Conservation (phyloP, 2,329 filamentous ascomycete species). For the Annulohypoxylon truncatum region DNA sequence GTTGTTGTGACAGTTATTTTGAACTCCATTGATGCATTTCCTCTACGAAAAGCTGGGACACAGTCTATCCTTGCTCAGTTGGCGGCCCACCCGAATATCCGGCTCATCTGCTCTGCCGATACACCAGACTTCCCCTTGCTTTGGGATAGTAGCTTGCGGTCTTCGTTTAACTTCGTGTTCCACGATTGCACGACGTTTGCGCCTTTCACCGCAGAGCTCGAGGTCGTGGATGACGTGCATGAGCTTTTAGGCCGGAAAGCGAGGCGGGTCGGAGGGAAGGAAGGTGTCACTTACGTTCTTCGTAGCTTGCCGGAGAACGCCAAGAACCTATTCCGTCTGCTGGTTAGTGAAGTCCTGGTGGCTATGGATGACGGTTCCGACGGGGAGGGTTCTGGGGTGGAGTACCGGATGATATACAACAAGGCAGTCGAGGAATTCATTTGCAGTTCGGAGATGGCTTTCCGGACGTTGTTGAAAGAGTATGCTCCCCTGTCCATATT, state of each 20-base stretch:
- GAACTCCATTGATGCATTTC: conserved; percentile 85
- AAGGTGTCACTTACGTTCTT: conserved; percentile 91
- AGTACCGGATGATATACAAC: conserved; percentile 92
- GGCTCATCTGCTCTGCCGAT: conserved; percentile 83
- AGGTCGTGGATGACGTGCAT: conserved; percentile 91
- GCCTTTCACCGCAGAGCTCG: conserved; percentile 77
- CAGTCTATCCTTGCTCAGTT: conserved; percentile 82
- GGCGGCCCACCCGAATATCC: conserved; percentile 77
- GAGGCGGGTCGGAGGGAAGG: conserved; percentile 84
- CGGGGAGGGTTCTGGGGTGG: conserved; percentile 76
- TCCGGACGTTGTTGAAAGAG: conserved; percentile 93
- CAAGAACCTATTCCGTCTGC: conserved; percentile 83
- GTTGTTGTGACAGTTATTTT: conserved; percentile 75
- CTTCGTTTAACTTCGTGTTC: conserved; percentile 86
- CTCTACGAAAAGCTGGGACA: conserved; percentile 76
- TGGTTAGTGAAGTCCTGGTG: conserved; percentile 86
- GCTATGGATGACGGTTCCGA: conserved; percentile 70
- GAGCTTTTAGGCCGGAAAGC: conserved; percentile 85
- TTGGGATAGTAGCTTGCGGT: conserved; percentile 88
- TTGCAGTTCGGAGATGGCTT: conserved; percentile 95
- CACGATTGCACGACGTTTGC: conserved; percentile 95
- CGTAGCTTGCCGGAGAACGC: conserved; percentile 93
- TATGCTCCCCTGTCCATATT: conserved; percentile 52
- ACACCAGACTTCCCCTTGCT: conserved; percentile 87
- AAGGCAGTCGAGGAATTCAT: conserved; percentile 98